Evolutionary conservation across 352 stramenopile genomes (phyloP).

Genomic region (Pythium sp.): DNA sequence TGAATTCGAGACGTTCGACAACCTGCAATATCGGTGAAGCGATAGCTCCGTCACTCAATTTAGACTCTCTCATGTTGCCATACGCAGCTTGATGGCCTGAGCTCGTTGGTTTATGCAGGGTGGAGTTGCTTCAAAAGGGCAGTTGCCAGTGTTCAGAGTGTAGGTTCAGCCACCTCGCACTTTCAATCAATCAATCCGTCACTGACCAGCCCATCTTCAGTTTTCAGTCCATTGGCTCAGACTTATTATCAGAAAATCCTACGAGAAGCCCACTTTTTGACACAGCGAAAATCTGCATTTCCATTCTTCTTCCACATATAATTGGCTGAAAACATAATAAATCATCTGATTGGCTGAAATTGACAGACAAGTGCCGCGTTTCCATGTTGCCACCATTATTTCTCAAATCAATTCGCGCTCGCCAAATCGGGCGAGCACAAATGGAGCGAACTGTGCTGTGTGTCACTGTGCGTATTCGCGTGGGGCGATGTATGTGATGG

Average conservation of each 20-base stretch:
- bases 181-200: not conserved
- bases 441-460: not conserved
- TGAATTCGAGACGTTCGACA: no score
- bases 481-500: not conserved
- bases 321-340: not conserved
- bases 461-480: not conserved
- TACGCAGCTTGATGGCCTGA: no score
- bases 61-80: no score
- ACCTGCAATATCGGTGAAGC: no score
- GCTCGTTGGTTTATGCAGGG: no score
- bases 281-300: not conserved
- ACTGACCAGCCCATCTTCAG: not conserved
- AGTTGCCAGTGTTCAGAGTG: not conserved
- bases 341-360: not conserved
- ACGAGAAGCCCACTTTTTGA: not conserved
- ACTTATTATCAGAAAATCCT: not conserved
- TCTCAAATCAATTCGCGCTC: not conserved
- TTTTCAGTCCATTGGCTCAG: not conserved
- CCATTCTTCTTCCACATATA: not conserved
- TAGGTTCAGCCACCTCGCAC: not conserved
- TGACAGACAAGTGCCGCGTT: not conserved
- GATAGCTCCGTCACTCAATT: no score
- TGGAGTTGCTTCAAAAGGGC: no score
- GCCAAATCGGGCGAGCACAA: not conserved
- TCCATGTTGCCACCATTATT: not conserved